Percentiles rank a stretch among this genome's conserved stretches.
These are phyloP conservation scores for Cornus suecica DNA, from an alignment of 148 eudicot species.

Conservation along the genomic window DNA sequence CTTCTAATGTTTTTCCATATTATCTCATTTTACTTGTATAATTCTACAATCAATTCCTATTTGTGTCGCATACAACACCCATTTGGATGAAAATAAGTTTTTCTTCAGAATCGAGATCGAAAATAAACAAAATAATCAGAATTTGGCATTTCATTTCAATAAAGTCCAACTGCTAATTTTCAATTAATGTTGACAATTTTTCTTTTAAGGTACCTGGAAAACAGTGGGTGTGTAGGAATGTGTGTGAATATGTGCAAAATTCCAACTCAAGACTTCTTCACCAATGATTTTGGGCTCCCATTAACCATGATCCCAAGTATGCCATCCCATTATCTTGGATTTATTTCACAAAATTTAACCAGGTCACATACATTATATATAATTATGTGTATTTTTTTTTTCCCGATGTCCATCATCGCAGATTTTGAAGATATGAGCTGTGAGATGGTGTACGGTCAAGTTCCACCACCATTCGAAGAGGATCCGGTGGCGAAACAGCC, in stretches of 20 bases:
- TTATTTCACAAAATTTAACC: neutral
- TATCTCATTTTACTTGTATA: too few species aligned
- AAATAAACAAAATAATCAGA: too few species aligned
- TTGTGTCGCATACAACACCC: too few species aligned
- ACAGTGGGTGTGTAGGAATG: constrained; percentile 95
- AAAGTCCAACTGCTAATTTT: neutral
- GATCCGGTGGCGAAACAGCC: constrained; percentile 76
- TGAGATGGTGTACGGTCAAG: constrained; percentile 92
- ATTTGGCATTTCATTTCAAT: neutral
- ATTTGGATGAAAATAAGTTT: too few species aligned
- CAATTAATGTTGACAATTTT: neutral
- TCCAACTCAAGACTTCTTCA: constrained; percentile 98
- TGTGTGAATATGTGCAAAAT: constrained; percentile 97
- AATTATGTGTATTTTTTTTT: neutral
- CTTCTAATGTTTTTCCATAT: too few species aligned
- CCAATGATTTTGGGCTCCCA: constrained; percentile 93
- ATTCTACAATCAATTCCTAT: too few species aligned
- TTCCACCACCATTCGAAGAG: constrained; percentile 77
- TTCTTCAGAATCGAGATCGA: too few species aligned
- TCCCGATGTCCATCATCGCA: constrained; percentile 22
- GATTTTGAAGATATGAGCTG: constrained; percentile 99
- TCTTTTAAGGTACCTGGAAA: constrained; percentile 75
- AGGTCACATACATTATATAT: neutral
- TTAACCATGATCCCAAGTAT: constrained; percentile 94
- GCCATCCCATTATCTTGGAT: constrained; percentile 1